Evolutionary conservation across 208 protist genomes (phyloP).

Genomic region (Vickermania spadyakhi): DNA sequence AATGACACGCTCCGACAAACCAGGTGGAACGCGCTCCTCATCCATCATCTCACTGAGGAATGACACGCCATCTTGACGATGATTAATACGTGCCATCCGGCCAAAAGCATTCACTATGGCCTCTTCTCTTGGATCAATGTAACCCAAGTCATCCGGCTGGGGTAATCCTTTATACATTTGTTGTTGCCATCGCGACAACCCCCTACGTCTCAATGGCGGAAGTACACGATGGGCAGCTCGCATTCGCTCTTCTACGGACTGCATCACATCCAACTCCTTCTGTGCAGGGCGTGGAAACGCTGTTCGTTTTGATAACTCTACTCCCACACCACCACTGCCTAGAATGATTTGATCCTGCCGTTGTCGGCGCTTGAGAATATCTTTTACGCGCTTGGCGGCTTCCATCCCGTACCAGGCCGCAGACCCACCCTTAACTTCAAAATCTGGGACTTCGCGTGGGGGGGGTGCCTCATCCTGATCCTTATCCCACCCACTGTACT

Average conservation of each 20-base stretch:
- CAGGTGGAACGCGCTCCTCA: conserved; percentile 1
- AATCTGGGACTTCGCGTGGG: conserved; percentile 24
- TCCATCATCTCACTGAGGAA: neutral
- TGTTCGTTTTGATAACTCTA: conserved; percentile 48
- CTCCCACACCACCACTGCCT: conserved; percentile 33
- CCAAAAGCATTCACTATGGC: conserved; percentile 30
- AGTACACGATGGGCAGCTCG: conserved; percentile 7
- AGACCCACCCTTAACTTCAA: conserved; percentile 41
- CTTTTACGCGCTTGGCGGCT: conserved; percentile 47
- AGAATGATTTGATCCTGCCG: conserved; percentile 50
- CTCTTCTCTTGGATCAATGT: conserved; percentile 41
- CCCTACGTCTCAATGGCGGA: conserved; percentile 19
- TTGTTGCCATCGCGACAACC: conserved; percentile 17
- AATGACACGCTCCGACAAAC: conserved; percentile 21
- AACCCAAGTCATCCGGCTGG: conserved; percentile 7
- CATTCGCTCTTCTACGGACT: conserved; percentile 8
- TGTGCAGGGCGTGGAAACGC: conserved; percentile 21
- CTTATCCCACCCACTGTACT: neutral
- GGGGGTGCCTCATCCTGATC: neutral
- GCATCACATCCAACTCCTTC: conserved; percentile 3
- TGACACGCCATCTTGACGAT: conserved; percentile 7
- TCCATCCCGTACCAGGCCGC: conserved; percentile 67
- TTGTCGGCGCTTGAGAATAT: conserved; percentile 42
- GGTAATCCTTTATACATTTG: conserved; percentile 2
- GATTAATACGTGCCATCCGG: conserved; percentile 12